phyloP scores from a whole-genome alignment of 768 basidiomycete genomes.

The Boletellus emodensis region DNA sequence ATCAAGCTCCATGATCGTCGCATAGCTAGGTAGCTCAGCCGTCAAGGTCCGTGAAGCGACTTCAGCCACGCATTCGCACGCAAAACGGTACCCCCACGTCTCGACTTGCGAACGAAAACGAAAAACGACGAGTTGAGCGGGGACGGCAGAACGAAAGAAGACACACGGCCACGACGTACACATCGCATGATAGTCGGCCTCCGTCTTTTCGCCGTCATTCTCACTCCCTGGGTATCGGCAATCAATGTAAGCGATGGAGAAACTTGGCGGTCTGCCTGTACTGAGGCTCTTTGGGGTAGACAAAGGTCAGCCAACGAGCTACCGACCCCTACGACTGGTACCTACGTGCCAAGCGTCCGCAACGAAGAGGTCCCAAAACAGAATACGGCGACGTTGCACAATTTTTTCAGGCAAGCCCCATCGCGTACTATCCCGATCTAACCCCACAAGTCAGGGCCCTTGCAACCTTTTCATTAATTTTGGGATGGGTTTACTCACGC shows the following conservation, averaged over 20 bases:
- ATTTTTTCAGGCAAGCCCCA: constrained; percentile 62
- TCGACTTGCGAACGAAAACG: constrained; percentile 38
- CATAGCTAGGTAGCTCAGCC: constrained; percentile 59
- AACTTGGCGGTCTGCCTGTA: constrained; percentile 67
- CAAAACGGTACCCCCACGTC: constrained; percentile 61
- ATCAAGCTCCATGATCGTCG: constrained; percentile 65
- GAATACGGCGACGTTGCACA: constrained; percentile 59
- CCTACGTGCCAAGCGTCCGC: constrained; percentile 67
- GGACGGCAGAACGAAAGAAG: neutral
- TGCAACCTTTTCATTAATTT: constrained; percentile 4
- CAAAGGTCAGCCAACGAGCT: constrained; percentile 6
- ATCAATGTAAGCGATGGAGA: constrained; percentile 63
- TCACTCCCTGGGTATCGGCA: constrained; percentile 50
- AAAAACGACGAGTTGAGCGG: too few species aligned
- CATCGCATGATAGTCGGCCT: constrained; percentile 20
- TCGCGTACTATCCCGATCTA: constrained; percentile 59
- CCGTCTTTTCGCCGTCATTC: constrained; percentile 8
- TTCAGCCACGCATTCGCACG: constrained; percentile 60
- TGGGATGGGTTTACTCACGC: constrained; percentile 44
- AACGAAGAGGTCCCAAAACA: constrained; percentile 79
- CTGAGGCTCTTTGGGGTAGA: constrained; percentile 49
- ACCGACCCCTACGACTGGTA: neutral
- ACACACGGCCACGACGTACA: constrained; percentile 24
- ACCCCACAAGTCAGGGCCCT: constrained; percentile 11
- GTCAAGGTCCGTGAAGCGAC: constrained; percentile 59